phyloP scores from a whole-genome alignment of 78 protist genomes.

The Chrysochromulina tobinii region DNA sequence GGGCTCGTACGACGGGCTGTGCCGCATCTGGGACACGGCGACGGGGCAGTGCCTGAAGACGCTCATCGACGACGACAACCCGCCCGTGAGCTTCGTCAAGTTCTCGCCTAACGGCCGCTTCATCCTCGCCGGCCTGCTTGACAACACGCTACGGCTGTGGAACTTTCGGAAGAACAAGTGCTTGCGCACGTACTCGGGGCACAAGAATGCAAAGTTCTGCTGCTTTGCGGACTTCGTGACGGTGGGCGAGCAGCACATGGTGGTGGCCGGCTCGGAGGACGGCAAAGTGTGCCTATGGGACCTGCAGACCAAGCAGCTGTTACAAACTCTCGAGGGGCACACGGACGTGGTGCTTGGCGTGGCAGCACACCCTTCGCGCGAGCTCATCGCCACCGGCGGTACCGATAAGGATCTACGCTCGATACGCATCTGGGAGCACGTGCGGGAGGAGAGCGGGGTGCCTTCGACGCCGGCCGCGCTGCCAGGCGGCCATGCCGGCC shows the following conservation, averaged over 20 bases:
- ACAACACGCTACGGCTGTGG: conserved; percentile 77
- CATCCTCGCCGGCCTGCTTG: conserved; percentile 79
- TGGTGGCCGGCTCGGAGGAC: conserved; percentile 84
- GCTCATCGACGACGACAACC: conserved; percentile 70
- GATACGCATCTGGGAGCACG: not conserved
- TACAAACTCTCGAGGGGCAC: conserved; percentile 78
- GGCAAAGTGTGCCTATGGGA: conserved; percentile 74
- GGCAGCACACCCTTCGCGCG: not conserved
- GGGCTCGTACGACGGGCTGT: conserved; percentile 25
- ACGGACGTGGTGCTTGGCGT: not conserved
- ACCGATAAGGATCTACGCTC: not conserved
- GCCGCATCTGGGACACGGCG: conserved; percentile 89
- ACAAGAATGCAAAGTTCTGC: conserved; percentile 76
- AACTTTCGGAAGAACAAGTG: conserved; percentile 66
- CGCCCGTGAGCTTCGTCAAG: conserved; percentile 76
- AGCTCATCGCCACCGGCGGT: not conserved
- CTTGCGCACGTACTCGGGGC: conserved; percentile 82
- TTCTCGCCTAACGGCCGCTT: conserved; percentile 88
- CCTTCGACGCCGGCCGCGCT: no score
- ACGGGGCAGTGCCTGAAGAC: conserved; percentile 85
- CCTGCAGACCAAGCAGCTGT: conserved; percentile 72
- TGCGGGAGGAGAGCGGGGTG: no score
- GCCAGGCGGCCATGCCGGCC: no score
- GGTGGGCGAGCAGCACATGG: conserved; percentile 48
- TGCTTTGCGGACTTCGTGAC: conserved; percentile 68